These are phyloP conservation scores for Fusarium continuum DNA, from an alignment of 2,329 filamentous ascomycete genomes.

Conservation along the genomic window DNA sequence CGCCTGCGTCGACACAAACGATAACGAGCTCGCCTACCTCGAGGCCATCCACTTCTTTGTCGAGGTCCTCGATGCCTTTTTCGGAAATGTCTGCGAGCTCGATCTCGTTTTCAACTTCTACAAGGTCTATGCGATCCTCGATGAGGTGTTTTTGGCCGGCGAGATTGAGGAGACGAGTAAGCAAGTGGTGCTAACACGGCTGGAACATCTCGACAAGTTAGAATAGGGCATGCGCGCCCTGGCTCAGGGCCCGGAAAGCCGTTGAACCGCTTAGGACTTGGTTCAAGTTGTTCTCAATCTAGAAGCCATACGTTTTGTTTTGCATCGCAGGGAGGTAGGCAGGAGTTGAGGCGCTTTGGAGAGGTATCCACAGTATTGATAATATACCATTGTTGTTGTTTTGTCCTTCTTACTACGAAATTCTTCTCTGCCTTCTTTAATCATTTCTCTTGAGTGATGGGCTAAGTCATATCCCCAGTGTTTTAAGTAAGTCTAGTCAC, in stretches of 20 bases:
- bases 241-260: not conserved
- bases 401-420: not conserved
- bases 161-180: conserved; percentile 99
- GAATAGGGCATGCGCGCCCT: conserved; percentile 65
- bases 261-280: not conserved
- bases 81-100: conserved; percentile 98
- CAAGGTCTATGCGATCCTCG: conserved; percentile 96
- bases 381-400: conserved; percentile 29
- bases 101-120: conserved; percentile 87
- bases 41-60: conserved; percentile 99
- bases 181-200: conserved; percentile 90
- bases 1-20: conserved; percentile 97
- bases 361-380: conserved; percentile 12
- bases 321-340: conserved; percentile 27
- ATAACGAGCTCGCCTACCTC: conserved; percentile 96
- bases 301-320: conserved; percentile 5
- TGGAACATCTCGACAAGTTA: conserved; percentile 96
- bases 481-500: not conserved
- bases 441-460: not conserved
- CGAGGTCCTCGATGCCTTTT: conserved; percentile 97
- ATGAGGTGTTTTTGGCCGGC: conserved; percentile 96
- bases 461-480: not conserved
- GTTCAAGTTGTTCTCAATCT: not conserved
- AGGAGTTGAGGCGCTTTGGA: conserved; percentile 35
- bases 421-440: not conserved